Evolutionary conservation across 306 rosid genomes (phyloP).

Genomic region (Acacia acuminata): DNA sequence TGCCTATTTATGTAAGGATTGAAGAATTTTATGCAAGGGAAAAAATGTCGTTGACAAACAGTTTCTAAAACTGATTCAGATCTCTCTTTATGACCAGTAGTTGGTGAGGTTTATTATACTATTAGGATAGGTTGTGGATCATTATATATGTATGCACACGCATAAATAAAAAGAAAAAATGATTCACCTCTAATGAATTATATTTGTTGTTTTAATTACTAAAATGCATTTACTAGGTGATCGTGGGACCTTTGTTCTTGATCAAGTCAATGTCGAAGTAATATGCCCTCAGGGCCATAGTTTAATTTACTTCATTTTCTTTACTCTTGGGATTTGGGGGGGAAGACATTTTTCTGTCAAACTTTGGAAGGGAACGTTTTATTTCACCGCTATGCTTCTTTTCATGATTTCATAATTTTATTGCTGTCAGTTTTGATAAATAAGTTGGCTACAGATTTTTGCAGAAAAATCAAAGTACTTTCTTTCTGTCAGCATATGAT

Average conservation of each 20-base stretch:
- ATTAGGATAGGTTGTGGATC: not conserved
- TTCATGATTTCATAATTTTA: not conserved
- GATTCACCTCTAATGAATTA: not conserved
- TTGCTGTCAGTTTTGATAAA: constrained; percentile 30
- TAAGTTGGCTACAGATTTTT: constrained; percentile 61
- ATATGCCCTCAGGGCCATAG: not conserved
- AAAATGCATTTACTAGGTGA: not conserved
- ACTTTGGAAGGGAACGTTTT: not conserved
- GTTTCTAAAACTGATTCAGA: not conserved
- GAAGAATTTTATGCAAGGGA: not conserved
- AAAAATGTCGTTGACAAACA: not conserved
- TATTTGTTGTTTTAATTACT: not conserved
- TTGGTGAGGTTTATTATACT: not conserved
- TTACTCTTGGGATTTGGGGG: not conserved
- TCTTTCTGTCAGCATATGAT: constrained; percentile 85
- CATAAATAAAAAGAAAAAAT: not conserved
- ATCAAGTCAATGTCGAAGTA: not conserved
- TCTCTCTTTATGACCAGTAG: not conserved
- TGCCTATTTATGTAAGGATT: not conserved
- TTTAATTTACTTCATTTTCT: not conserved
- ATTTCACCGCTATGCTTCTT: not conserved
- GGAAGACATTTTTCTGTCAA: not conserved
- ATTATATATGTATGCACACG: not conserved
- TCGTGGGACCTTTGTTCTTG: not conserved
- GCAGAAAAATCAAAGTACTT: constrained; percentile 83